These are phyloP conservation scores for Linum lewisii DNA, from an alignment of 345 rosid species.

Conservation along the genomic window DNA sequence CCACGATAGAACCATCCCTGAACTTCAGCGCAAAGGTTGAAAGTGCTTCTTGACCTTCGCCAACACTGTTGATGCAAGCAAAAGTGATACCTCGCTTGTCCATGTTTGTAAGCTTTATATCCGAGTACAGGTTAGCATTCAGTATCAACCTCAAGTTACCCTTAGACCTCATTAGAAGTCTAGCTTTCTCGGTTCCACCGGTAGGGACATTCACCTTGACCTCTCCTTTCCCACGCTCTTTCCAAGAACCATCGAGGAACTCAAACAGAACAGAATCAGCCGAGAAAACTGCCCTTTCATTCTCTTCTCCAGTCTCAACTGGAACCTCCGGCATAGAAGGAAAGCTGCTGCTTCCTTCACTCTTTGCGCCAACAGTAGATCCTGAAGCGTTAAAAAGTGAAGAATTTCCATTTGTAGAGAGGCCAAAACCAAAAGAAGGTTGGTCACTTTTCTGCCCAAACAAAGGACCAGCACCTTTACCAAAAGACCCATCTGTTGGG, in stretches of 20 bases:
- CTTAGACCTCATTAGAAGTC: constrained; percentile 80
- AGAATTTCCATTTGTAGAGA: constrained; percentile 50
- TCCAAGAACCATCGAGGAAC: constrained; percentile 65
- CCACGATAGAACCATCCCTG: constrained; percentile 55
- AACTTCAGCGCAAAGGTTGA: constrained; percentile 82
- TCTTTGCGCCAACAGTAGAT: constrained; percentile 43
- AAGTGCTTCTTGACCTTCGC: constrained; percentile 56
- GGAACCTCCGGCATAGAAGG: constrained; percentile 71
- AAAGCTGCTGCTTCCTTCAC: constrained; percentile 44
- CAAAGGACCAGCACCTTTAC: constrained; percentile 29
- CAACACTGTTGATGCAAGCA: constrained; percentile 64
- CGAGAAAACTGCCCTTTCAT: constrained; percentile 62
- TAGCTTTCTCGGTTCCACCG: constrained; percentile 43
- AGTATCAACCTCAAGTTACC: constrained; percentile 85
- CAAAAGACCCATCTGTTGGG: constrained; percentile 41
- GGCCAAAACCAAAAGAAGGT: constrained; percentile 43
- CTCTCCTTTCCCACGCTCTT: constrained; percentile 98
- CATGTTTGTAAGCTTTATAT: constrained; percentile 89
- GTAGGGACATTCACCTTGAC: constrained; percentile 71
- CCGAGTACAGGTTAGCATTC: constrained; percentile 82
- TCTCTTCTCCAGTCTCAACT: constrained; percentile 91
- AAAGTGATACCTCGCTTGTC: constrained; percentile 92
- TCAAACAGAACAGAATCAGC: constrained; percentile 79
- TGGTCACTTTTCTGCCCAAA: constrained; percentile 35
- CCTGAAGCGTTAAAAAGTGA: constrained; percentile 44